These are phyloP conservation scores for Exophiala viscosa DNA, from an alignment of 2,329 filamentous ascomycete species.

Conservation along the genomic window DNA sequence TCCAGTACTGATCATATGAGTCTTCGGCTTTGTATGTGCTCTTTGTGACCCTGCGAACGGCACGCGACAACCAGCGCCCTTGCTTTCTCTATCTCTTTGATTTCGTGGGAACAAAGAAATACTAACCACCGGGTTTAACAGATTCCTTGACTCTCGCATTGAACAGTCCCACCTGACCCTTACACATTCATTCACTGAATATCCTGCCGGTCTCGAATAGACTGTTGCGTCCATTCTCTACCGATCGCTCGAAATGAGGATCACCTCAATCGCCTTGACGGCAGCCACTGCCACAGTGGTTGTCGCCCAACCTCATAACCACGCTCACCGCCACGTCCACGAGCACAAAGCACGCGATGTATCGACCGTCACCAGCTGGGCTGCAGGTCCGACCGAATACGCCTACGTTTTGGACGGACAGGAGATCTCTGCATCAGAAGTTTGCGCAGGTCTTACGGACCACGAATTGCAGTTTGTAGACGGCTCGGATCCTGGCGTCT, in stretches of 20 bases:
- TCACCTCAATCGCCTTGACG: conserved; percentile 26
- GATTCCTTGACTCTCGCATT: conserved; percentile 13
- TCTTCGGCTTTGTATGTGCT: conserved; percentile 26
- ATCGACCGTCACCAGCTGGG: conserved; percentile 43
- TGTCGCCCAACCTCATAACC: conserved; percentile 40
- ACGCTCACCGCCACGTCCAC: conserved; percentile 42
- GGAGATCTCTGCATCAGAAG: conserved; percentile 59
- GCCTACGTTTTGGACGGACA: conserved; percentile 69
- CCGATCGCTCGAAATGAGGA: conserved; percentile 19
- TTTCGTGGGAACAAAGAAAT: conserved; percentile 8
- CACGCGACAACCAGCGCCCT: conserved; percentile 1
- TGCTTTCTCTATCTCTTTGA: conserved; percentile 15
- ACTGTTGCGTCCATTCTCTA: conserved; percentile 13
- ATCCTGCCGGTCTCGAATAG: conserved; percentile 21
- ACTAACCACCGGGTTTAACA: conserved; percentile 16
- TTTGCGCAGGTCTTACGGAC: conserved; percentile 66
- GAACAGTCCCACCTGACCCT: conserved; percentile 16
- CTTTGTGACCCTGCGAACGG: conserved; percentile 20
- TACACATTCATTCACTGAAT: conserved; percentile 8
- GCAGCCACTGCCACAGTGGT: conserved; percentile 43
- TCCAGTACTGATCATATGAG: conserved; percentile 29
- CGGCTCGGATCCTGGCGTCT: conserved; percentile 58
- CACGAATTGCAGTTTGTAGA: conserved; percentile 64
- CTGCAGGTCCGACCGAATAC: conserved; percentile 60
- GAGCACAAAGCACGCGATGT: conserved; percentile 38